Conservation (phyloP, 2,329 filamentous ascomycete species). For the Nemania bipapillata region DNA sequence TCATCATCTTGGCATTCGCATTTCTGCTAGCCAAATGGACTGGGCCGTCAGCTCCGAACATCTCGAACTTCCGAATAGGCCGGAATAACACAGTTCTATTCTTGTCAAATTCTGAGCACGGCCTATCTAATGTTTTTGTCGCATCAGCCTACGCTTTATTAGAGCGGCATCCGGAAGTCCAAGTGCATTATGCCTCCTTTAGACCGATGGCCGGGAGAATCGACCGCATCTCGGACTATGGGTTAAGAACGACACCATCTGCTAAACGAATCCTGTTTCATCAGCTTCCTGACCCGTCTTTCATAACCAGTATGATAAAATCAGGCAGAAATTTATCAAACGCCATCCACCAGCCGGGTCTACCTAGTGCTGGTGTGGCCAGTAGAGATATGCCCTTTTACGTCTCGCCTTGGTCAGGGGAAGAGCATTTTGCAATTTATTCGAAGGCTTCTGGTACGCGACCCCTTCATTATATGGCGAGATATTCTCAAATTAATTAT, state of each 20-base stretch:
- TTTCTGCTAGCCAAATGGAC: slow-evolving; percentile 13
- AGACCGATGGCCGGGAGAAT: slow-evolving; percentile 24
- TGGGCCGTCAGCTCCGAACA: slow-evolving; percentile 6
- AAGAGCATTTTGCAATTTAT: slow-evolving; percentile 31
- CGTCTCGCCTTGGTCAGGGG: slow-evolving; percentile 36
- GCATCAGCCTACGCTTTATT: slow-evolving; percentile 39
- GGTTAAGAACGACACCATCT: slow-evolving; percentile 10
- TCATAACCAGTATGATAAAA: background rate
- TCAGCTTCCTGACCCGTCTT: slow-evolving; percentile 23
- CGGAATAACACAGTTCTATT: slow-evolving; percentile 41
- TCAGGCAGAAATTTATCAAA: background rate
- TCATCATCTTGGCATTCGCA: slow-evolving; percentile 9
- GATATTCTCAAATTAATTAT: background rate
- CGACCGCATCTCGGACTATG: slow-evolving; percentile 31
- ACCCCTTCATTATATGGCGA: background rate
- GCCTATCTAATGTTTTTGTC: slow-evolving; percentile 39
- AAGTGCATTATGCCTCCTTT: slow-evolving; percentile 41
- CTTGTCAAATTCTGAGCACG: slow-evolving; percentile 36
- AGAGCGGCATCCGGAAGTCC: slow-evolving; percentile 37
- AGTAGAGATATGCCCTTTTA: slow-evolving; percentile 28
- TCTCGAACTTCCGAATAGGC: slow-evolving; percentile 20
- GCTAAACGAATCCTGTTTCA: slow-evolving; percentile 36
- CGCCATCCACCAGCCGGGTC: slow-evolving; percentile 33
- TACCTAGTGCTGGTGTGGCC: slow-evolving; percentile 6
- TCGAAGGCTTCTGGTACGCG: background rate